Conservation (phyloP, 2,329 filamentous ascomycete species). For the Colletotrichum sp. region DNA sequence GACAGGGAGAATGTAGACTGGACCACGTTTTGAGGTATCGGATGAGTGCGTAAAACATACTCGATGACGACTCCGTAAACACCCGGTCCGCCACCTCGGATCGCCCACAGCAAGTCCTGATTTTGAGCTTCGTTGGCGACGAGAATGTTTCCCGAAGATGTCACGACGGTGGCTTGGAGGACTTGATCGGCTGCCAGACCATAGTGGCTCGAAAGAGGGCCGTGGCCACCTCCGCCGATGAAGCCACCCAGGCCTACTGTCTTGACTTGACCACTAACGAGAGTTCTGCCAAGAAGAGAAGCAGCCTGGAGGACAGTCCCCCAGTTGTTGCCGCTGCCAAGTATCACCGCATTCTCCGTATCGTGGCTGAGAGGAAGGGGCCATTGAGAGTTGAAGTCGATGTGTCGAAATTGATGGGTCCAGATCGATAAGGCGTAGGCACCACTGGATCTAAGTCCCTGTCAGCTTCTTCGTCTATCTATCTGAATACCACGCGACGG, state of each 20-base stretch:
- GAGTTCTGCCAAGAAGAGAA: conserved; percentile 37
- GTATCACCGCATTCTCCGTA: neutral
- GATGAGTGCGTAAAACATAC: conserved; percentile 16
- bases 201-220: conserved; percentile 24
- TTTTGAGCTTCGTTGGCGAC: conserved; percentile 15
- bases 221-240: conserved; percentile 34
- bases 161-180: conserved; percentile 29
- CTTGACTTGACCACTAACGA: conserved; percentile 56
- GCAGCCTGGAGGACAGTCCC: conserved; percentile 46
- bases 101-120: conserved; percentile 19
- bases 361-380: neutral
- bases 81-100: conserved; percentile 21
- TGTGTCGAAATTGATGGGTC: conserved; percentile 13
- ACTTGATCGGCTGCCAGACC: conserved; percentile 31
- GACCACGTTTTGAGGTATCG: conserved; percentile 10
- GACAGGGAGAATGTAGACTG: neutral
- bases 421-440: conserved; percentile 22
- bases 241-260: conserved; percentile 56
- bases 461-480: conserved; percentile 23
- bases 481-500: neutral
- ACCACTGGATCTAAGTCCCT: neutral
- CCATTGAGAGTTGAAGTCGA: neutral
- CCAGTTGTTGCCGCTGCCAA: neutral
- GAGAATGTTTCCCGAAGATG: conserved; percentile 22
- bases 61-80: conserved; percentile 20